Conservation (phyloP, 2,329 filamentous ascomycete species). For the Penicillium sp. region DNA sequence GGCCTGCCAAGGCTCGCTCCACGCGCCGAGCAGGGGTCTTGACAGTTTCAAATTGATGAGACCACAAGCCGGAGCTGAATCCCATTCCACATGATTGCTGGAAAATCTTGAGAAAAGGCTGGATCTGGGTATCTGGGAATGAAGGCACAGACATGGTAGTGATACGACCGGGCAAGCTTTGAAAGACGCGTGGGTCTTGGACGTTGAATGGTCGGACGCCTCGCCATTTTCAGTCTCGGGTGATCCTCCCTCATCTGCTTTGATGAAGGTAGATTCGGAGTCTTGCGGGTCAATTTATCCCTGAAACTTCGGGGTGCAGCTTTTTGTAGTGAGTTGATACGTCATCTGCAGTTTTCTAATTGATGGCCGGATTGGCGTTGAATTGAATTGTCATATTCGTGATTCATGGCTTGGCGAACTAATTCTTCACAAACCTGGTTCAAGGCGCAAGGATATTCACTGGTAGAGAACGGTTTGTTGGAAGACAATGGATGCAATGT, state of each 20-base stretch:
- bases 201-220: slow-evolving; percentile 8
- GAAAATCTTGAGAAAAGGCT: slow-evolving; percentile 1
- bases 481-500: too few relatives aligned
- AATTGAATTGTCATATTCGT: background rate
- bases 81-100: slow-evolving; percentile 10
- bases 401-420: background rate
- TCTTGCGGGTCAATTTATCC: background rate
- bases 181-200: slow-evolving; percentile 1
- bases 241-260: background rate
- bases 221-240: slow-evolving; percentile 7
- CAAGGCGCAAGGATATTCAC: too few relatives aligned
- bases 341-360: background rate
- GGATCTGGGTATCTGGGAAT: background rate
- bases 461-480: too few relatives aligned
- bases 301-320: slow-evolving; percentile 4
- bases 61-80: background rate
- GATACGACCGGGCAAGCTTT: background rate
- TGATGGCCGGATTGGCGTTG: background rate
- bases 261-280: slow-evolving; percentile 8
- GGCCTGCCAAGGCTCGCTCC: slow-evolving; percentile 25
- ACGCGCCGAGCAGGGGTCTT: slow-evolving; percentile 25
- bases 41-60: slow-evolving; percentile 26
- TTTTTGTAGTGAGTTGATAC: background rate
- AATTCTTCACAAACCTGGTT: too few relatives aligned
- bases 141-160: slow-evolving; percentile 7